phyloP scores from a whole-genome alignment of 83 land plant species.

The Larix sibirica region DNA sequence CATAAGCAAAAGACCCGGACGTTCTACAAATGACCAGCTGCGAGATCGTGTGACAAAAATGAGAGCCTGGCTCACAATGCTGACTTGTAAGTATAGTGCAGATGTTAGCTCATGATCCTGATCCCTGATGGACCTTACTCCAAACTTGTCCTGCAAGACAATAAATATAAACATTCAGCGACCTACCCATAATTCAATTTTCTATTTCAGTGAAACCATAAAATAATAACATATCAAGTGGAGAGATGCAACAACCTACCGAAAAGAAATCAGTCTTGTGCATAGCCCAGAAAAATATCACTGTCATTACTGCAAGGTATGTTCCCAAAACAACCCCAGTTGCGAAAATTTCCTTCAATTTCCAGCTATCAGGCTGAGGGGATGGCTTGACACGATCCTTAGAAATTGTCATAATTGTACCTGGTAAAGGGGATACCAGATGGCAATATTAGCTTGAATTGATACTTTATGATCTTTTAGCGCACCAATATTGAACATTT shows the following conservation, averaged over 20 bases:
- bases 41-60: slow-evolving; percentile 65
- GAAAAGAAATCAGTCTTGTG: slow-evolving; percentile 34
- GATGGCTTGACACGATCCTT: slow-evolving; percentile 74
- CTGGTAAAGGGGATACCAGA: slow-evolving; percentile 19
- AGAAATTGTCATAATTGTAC: slow-evolving; percentile 79
- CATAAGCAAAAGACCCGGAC: slow-evolving; percentile 49
- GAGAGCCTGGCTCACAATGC: slow-evolving; percentile 66
- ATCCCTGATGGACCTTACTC: slow-evolving; percentile 24
- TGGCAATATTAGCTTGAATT: not conserved
- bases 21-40: slow-evolving; percentile 63
- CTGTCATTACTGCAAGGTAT: slow-evolving; percentile 37
- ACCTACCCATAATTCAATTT: not conserved
- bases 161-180: not conserved
- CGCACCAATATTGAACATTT: not conserved
- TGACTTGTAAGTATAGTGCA: slow-evolving; percentile 68
- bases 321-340: slow-evolving; percentile 42
- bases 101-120: slow-evolving; percentile 26
- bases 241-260: slow-evolving; percentile 17
- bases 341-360: slow-evolving; percentile 49
- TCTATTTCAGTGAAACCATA: not conserved
- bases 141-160: slow-evolving; percentile 34
- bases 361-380: slow-evolving; percentile 64
- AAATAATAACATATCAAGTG: not conserved
- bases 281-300: slow-evolving; percentile 33
- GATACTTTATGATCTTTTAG: not conserved